Base-by-base conservation (phyloP, 148 eudicot genomes). In the Talinum fruticosum region DNA sequence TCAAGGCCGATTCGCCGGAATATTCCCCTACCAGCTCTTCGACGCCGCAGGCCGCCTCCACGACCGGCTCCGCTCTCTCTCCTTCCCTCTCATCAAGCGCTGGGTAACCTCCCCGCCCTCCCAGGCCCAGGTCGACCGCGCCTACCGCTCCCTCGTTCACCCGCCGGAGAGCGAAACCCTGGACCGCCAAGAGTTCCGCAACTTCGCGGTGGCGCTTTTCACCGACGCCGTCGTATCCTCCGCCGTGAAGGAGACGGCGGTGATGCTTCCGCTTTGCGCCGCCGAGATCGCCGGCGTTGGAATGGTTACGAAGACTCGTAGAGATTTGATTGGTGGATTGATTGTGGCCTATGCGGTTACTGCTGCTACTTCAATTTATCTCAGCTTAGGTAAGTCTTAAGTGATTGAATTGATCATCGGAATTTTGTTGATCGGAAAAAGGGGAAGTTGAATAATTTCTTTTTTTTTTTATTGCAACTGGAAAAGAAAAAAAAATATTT, bases 281-380 rank as follows among this genome's bases (percentile, higher is more conserved):
- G 88, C 76, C 3, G 98, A 96, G 75, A 92, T 95, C 78, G 94
- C 79, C 0, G 97, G 98, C 45, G 37, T 92, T 65, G 98, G 96
- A 69, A 38, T 79, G 69, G 87, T 79, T 30, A 83, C 81, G 0
- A 80, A 83, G 83, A 66, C 87, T 0, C 87, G 90, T 34, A 84
- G 64, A 67, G 92, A 74, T 38, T 65, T 88, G 79, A 83, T 92
- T 70, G 94, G 87, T 54, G 69, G 86, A 29, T 90, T 83, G 77
- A 72, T 90, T 82, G 94, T 88, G 3, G 89, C 85, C 3, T 95
- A 95, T 77, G 92, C 96, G 54, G 83, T 90, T 13, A 93, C 91
- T 12, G 85, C 87, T 81, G 97, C 88, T 0, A 86, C 90, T 71
- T 71, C 83, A 0, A 71, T 88, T 59, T 90, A 88, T 82, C 71